Evolutionary conservation across 768 basidiomycete genomes (phyloP).

Genomic region (Russula griseocarnosa): DNA sequence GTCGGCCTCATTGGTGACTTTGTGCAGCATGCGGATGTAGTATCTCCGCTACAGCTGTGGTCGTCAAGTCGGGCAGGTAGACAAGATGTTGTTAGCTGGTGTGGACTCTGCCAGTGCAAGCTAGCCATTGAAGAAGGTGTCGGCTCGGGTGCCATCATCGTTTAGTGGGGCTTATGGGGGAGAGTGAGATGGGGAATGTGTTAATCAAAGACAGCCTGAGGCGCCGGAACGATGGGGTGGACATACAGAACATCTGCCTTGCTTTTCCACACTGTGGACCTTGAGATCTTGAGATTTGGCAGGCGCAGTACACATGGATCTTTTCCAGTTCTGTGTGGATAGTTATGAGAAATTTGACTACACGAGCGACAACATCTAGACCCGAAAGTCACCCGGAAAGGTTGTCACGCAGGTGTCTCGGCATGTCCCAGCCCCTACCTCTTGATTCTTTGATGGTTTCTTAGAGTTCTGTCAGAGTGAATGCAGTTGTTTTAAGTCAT

Average conservation of each 20-base stretch:
- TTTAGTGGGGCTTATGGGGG: slow-evolving; percentile 26
- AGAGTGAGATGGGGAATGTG: slow-evolving; percentile 8
- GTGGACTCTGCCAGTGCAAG: slow-evolving; percentile 44
- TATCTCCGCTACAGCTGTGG: slow-evolving; percentile 48
- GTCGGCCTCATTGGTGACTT: slow-evolving; percentile 90
- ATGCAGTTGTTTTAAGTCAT: too few species aligned
- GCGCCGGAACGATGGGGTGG: not conserved
- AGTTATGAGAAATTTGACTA: not conserved
- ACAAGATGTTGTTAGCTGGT: slow-evolving; percentile 35
- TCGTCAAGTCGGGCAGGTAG: slow-evolving; percentile 34
- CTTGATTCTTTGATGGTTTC: too few species aligned
- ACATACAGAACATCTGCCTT: slow-evolving; percentile 43
- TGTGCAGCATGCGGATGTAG: slow-evolving; percentile 74
- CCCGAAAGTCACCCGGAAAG: too few species aligned
- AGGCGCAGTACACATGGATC: slow-evolving; percentile 83
- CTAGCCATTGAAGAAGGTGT: slow-evolving; percentile 61
- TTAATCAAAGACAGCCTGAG: slow-evolving; percentile 1
- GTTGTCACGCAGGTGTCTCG: too few species aligned
- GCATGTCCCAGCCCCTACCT: too few species aligned
- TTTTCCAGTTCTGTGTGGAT: slow-evolving; percentile 66
- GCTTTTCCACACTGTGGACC: slow-evolving; percentile 51
- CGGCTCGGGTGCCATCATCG: slow-evolving; percentile 70
- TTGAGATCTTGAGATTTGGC: slow-evolving; percentile 69
- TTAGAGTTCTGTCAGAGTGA: too few species aligned
- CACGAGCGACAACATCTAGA: too few species aligned